Base-by-base conservation (phyloP, 805 yeast genomes). In the Starmera amethionina region DNA sequence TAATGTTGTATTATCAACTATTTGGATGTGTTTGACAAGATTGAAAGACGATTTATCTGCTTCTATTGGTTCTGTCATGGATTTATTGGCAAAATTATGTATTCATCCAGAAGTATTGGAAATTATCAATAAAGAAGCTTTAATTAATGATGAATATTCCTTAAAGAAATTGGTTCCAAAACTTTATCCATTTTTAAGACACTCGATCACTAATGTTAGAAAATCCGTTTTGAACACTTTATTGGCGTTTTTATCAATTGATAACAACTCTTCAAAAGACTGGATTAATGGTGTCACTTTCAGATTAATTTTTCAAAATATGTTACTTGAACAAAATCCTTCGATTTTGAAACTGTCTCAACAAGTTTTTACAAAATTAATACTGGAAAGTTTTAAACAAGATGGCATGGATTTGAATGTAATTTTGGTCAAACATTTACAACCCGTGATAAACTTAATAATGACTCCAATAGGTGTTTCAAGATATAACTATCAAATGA, bases 391-490 rank as follows among this genome's bases (percentile, higher is more conserved):
- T 34, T 44, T 55, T 6, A 54, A 54, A 28, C 58, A 57, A 31
- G 49, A 58, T 3, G 65, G 60, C n/a, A 56, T 68, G 11, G 47
- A 64, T 2, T 59, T 82, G 46, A 83, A 78, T 36, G 64, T 59
- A 2, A 58, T 76, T 2, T 75, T 87, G 46, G 59, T 65, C 4
- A 63, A 65, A 4, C 89, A 84, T 52, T 63, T 75, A 37, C 65
- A 64, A 36, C 82, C 87, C 8, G 65, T 81, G 44, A 61, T 82
- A 40, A 73, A 78, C 13, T 65, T 93, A 35, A 55, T 87, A 35
- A 80, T 86, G 81, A 90, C 97, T 0, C 99, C 99, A 3, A 83
- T 93, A 43, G 98, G 99, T 45, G 78, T 88, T 41, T 83, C 95
- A 4, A 78, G 97, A 47, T 84, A 82, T 56, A 84, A 81, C 50